Percentiles rank a stretch among this genome's conserved stretches.
Evolutionary conservation across 768 basidiomycete species (phyloP).

Genomic region (Punctularia strigosozonata): DNA sequence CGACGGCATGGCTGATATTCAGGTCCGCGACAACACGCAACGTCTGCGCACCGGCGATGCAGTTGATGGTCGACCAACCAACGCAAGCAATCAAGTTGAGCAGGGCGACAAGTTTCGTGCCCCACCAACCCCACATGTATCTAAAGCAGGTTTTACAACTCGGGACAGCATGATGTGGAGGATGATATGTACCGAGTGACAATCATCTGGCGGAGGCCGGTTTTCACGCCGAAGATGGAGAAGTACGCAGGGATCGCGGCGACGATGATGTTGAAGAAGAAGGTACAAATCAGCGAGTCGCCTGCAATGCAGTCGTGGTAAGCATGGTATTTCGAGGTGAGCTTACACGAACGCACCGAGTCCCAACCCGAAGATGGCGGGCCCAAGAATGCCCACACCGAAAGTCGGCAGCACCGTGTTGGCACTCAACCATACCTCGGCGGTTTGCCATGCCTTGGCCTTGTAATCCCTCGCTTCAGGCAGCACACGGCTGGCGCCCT

Average conservation of each 20-base stretch:
- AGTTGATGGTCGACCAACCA: slow-evolving; percentile 28
- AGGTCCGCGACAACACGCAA: slow-evolving; percentile 16
- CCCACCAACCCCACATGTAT: too few relatives aligned
- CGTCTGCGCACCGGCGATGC: slow-evolving; percentile 19
- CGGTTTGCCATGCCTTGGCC: neutral
- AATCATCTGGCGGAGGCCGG: slow-evolving; percentile 32
- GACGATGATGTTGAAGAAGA: neutral
- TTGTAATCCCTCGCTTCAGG: slow-evolving; percentile 14
- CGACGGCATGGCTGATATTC: slow-evolving; percentile 25
- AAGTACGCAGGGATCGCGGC: slow-evolving; percentile 14
- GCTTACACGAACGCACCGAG: slow-evolving; percentile 23
- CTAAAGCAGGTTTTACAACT: too few relatives aligned
- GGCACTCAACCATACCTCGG: slow-evolving; percentile 21
- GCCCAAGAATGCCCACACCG: slow-evolving; percentile 26
- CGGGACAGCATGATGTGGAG: too few relatives aligned
- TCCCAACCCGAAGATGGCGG: slow-evolving; percentile 21
- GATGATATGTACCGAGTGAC: slow-evolving; percentile 26
- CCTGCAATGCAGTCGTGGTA: slow-evolving; percentile 17
- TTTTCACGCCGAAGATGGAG: slow-evolving; percentile 25
- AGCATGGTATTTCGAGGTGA: slow-evolving; percentile 32
- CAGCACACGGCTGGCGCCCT: slow-evolving; percentile 23
- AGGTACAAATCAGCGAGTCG: neutral
- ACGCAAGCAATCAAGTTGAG: slow-evolving; percentile 31
- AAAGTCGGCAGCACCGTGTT: slow-evolving; percentile 22
- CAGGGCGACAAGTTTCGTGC: slow-evolving; percentile 9